These are phyloP conservation scores for Ceratobasidium theobromae DNA, from an alignment of 1,284 basidiomycete species.

Conservation along the genomic window DNA sequence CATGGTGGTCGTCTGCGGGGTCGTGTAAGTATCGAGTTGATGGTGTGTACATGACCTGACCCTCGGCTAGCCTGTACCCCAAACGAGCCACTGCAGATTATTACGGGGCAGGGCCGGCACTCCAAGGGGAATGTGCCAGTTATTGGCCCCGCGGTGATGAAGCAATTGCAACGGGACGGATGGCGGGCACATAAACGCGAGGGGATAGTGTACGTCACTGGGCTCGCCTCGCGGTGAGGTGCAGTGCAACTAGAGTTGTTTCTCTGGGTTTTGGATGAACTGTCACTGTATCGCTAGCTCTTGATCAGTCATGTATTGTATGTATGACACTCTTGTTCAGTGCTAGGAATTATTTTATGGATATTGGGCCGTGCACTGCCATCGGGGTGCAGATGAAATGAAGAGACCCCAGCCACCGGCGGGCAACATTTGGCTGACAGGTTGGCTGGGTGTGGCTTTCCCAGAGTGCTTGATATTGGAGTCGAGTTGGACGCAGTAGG, in stretches of 20 bases:
- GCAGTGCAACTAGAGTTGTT: not conserved
- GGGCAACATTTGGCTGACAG: too few species aligned
- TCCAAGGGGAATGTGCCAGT: constrained; percentile 27
- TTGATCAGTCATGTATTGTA: not conserved
- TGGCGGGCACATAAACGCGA: constrained; percentile 27
- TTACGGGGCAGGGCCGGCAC: constrained; percentile 20
- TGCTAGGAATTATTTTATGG: too few species aligned
- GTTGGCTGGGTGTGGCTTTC: too few species aligned
- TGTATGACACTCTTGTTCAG: not conserved
- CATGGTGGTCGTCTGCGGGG: constrained; percentile 31
- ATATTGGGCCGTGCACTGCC: too few species aligned
- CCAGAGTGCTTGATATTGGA: too few species aligned
- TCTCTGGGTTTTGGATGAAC: not conserved
- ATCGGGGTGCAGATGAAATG: too few species aligned
- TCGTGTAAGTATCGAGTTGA: not conserved
- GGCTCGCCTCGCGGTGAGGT: not conserved
- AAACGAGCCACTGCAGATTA: constrained; percentile 9
- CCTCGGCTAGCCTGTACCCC: constrained; percentile 1
- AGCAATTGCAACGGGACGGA: constrained; percentile 12
- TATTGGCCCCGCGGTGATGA: constrained; percentile 28
- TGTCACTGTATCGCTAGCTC: not conserved
- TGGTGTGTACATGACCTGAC: not conserved
- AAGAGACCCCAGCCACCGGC: too few species aligned
- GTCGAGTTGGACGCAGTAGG: too few species aligned
- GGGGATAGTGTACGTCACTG: constrained; percentile 27